Conservation (phyloP, 495 filamentous ascomycete genomes). For the Aspergillus sclerotiicarbonarius region DNA sequence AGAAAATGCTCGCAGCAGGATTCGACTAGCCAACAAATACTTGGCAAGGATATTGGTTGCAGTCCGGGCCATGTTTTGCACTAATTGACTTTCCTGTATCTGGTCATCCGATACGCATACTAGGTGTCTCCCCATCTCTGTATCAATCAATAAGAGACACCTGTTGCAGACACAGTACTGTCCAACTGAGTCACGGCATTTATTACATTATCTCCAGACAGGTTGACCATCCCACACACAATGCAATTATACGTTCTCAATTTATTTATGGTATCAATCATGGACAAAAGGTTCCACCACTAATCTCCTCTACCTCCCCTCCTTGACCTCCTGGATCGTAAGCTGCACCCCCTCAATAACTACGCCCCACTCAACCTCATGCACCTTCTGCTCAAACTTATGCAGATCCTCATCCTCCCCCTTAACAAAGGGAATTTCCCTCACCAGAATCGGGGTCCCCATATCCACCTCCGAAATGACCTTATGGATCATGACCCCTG, state of each 20-base stretch:
- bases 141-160: too few species aligned
- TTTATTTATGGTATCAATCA: slow-evolving; percentile 3
- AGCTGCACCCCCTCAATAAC: slow-evolving; percentile 67
- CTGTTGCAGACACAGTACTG: too few species aligned
- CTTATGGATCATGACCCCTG: slow-evolving; percentile 92
- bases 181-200: too few species aligned
- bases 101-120: not conserved
- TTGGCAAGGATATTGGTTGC: too few species aligned
- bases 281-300: not conserved
- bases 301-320: slow-evolving; percentile 26
- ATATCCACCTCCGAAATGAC: slow-evolving; percentile 83
- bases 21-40: too few species aligned
- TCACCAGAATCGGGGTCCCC: slow-evolving; percentile 69
- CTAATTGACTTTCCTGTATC: not conserved
- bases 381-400: slow-evolving; percentile 67
- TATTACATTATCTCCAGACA: too few species aligned
- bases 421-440: slow-evolving; percentile 66
- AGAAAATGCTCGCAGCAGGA: not conserved
- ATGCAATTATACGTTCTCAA: not conserved
- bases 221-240: too few species aligned
- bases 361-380: slow-evolving; percentile 64
- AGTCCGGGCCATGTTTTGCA: not conserved
- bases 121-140: not conserved
- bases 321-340: slow-evolving; percentile 47
- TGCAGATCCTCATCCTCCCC: slow-evolving; percentile 61